Conservation (phyloP, 2,329 filamentous ascomycete species). For the Aspergillus phoenicis region DNA sequence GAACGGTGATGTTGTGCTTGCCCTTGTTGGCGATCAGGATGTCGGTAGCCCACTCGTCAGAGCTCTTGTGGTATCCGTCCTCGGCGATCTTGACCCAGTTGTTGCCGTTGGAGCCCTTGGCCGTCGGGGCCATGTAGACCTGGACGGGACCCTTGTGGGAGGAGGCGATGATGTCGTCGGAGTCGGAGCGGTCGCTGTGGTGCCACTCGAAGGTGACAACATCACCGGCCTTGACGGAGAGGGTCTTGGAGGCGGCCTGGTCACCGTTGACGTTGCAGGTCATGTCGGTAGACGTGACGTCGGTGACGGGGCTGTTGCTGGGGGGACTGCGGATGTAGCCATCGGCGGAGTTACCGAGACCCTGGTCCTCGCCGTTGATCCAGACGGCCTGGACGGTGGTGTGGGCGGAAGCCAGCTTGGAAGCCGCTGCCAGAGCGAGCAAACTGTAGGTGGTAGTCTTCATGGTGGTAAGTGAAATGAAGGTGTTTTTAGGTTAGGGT, state of each 20-base stretch:
- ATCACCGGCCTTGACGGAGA: constrained; percentile 24
- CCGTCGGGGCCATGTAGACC: constrained; percentile 26
- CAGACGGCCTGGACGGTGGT: constrained; percentile 26
- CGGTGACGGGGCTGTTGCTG: constrained; percentile 26
- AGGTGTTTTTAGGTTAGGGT: constrained; percentile 7
- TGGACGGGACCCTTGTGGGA: constrained; percentile 25
- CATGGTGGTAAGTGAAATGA: constrained; percentile 19
- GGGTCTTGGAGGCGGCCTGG: constrained; percentile 20
- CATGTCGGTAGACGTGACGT: constrained; percentile 26
- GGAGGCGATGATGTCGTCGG: constrained; percentile 28
- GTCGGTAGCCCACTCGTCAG: constrained; percentile 20
- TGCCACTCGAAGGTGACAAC: constrained; percentile 30
- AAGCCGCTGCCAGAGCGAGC: constrained; percentile 29
- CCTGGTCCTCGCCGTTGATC: constrained; percentile 28
- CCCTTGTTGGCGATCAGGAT: constrained; percentile 24
- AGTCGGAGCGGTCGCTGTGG: constrained; percentile 20
- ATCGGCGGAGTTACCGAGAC: constrained; percentile 20
- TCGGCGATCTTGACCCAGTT: constrained; percentile 29
- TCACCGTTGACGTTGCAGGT: constrained; percentile 27
- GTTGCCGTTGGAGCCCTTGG: constrained; percentile 20
- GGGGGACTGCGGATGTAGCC: constrained; percentile 27
- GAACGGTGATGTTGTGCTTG: constrained; percentile 28
- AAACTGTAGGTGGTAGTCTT: constrained; percentile 23
- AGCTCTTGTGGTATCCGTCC: constrained; percentile 24
- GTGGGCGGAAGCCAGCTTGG: constrained; percentile 24